Evolutionary conservation across 2,329 filamentous ascomycete genomes (phyloP), one percentile per base, ranked within the genome.

Genomic region (Orbilia oligospora): DNA sequence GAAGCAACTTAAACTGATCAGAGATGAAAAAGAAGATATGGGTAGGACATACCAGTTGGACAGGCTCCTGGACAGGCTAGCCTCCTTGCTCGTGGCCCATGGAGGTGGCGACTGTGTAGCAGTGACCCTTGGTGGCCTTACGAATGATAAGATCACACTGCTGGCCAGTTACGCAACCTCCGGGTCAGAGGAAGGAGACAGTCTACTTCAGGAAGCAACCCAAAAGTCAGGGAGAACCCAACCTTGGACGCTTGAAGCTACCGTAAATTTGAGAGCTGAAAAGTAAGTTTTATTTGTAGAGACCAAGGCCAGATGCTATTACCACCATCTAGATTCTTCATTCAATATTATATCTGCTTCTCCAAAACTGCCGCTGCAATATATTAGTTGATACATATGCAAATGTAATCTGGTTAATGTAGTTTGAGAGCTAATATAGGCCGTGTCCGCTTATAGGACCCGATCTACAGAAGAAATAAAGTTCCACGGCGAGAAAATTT

Each of bases 51-150:
- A n/a, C 12, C 24, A n/a, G 12, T 12, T 58, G 12, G 14, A 58
- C 6, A 3, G 41, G 6, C 16, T 56, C 0, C 49, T 69, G 0
- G 64, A 69, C 14, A 6, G 12, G 16, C 18, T 70, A 9, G 67
- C 67, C 3, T 22, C 58, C 41, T 22, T 70, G 2, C 44, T 70
- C 18, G 53, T 70, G 5, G 36, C 38, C 16, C 16, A n/a, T 9
- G 67, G 53, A 2, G 67, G 22, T 9, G 67, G 53, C 1, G 67
- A 70, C 27, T 70, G 67, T 36, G 44, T 63, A 1, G 51, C 67
- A 8, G 22, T 70, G 36, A 16, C 41, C 5, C 36, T 63, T 12
- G 48, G 38, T 14, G 12, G 27, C 1, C 24, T 70, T 22, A 61
- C 53, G 9, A 18, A 22, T 3, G 16, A 70, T 70, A 70, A 61